A percentile compares a stretch with the other conserved stretches of the same genome.
Evolutionary conservation across 2,329 filamentous ascomycete species (phyloP).

Genomic region (Bipolaris gigantea): DNA sequence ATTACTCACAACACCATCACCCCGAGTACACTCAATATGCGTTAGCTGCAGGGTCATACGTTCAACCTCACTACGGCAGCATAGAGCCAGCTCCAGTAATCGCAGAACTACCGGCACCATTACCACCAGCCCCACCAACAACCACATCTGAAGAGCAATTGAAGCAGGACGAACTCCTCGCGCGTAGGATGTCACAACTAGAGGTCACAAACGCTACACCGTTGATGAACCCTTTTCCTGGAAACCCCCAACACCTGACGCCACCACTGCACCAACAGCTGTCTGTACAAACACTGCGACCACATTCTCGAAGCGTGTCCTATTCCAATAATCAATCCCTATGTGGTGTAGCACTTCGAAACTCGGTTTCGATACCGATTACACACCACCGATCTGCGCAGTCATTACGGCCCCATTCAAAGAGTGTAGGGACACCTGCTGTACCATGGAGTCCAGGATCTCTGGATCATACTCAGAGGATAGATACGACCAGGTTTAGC

Average conservation of each 20-base stretch:
- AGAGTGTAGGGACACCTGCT: slow-evolving; percentile 17
- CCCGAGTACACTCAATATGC: slow-evolving; percentile 6
- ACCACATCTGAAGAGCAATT: slow-evolving; percentile 34
- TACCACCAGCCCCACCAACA: slow-evolving; percentile 31
- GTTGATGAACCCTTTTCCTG: slow-evolving; percentile 9
- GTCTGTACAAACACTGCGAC: slow-evolving; percentile 9
- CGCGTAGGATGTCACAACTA: slow-evolving; percentile 32
- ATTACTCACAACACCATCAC: slow-evolving; percentile 12
- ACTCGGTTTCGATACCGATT: not conserved
- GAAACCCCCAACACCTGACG: not conserved
- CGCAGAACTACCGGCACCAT: slow-evolving; percentile 35
- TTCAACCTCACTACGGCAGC: slow-evolving; percentile 28
- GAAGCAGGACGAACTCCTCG: slow-evolving; percentile 36
- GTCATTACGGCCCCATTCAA: slow-evolving; percentile 12
- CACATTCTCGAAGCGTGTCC: slow-evolving; percentile 1
- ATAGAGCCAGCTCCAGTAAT: slow-evolving; percentile 15
- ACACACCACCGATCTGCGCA: slow-evolving; percentile 7
- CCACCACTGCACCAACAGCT: slow-evolving; percentile 3
- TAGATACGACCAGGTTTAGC: slow-evolving; percentile 9
- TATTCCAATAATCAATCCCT: not conserved
- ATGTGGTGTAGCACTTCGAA: not conserved
- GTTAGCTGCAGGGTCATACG: slow-evolving; percentile 9
- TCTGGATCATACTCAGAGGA: slow-evolving; percentile 5
- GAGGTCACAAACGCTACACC: slow-evolving; percentile 29
- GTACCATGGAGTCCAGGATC: slow-evolving; percentile 22